A percentile compares a stretch with the other conserved stretches of the same genome.
These are phyloP conservation scores for Colletotrichum truncatum DNA, from an alignment of 2,329 filamentous ascomycete species.

Conservation along the genomic window DNA sequence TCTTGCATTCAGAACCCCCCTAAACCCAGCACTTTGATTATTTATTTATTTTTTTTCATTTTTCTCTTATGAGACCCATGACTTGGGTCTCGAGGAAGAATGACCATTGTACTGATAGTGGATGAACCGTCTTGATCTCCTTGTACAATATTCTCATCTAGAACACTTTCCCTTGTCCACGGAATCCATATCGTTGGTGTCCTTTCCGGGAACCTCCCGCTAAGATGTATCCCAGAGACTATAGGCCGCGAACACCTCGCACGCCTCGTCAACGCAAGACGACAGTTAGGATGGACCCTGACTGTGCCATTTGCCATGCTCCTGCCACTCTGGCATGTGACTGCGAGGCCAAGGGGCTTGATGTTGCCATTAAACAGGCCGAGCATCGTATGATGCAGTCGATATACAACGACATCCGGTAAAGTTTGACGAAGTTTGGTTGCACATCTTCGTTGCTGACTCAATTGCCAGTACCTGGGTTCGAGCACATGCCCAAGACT, in stretches of 20 bases:
- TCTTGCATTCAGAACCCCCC: constrained; percentile 28
- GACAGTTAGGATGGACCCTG: constrained; percentile 72
- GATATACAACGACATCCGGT: constrained; percentile 72
- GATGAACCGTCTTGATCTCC: constrained; percentile 32
- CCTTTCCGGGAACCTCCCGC: constrained; percentile 39
- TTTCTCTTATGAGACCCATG: constrained; percentile 44
- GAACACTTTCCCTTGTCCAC: neutral
- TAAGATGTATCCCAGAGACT: constrained; percentile 63
- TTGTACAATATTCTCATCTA: constrained; percentile 41
- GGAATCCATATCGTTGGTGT: constrained; percentile 25
- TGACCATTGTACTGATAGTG: constrained; percentile 30
- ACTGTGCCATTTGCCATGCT: constrained; percentile 73
- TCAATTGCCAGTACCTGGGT: constrained; percentile 64
- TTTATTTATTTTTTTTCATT: too few relatives aligned
- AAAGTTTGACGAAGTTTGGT: constrained; percentile 34
- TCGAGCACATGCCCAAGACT: constrained; percentile 71
- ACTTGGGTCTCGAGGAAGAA: constrained; percentile 42
- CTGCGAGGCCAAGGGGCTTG: constrained; percentile 73
- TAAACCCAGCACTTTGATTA: constrained; percentile 32
- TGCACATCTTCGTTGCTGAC: constrained; percentile 32
- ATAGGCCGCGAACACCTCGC: constrained; percentile 33
- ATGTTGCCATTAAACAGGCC: constrained; percentile 69
- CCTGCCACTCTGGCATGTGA: constrained; percentile 68
- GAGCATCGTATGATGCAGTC: constrained; percentile 71
- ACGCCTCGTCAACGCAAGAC: constrained; percentile 47